Evolutionary conservation across 306 rosid species (phyloP).

Genomic region (Vigna unguiculata): DNA sequence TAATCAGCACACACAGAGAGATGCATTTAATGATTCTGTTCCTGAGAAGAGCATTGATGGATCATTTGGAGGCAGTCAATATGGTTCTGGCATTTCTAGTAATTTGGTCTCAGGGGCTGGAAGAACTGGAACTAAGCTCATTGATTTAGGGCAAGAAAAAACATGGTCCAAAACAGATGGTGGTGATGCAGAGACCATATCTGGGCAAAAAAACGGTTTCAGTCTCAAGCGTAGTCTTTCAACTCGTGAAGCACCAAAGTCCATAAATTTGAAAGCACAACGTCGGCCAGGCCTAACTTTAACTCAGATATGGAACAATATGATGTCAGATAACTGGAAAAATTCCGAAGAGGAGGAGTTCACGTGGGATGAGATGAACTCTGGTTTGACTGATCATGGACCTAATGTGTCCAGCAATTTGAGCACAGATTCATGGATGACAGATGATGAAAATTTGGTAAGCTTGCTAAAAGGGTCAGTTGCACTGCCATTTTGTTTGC

Average conservation of each 20-base stretch:
- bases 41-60: conserved; percentile 67
- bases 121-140: conserved; percentile 58
- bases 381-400: conserved; percentile 61
- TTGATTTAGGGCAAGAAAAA: conserved; percentile 66
- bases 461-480: conserved; percentile 44
- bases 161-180: conserved; percentile 63
- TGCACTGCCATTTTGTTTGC: conserved; percentile 35
- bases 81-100: conserved; percentile 66
- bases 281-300: conserved; percentile 55
- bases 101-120: conserved; percentile 58
- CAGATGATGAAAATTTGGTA: conserved; percentile 82
- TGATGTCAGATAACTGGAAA: conserved; percentile 82
- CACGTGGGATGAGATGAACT: conserved; percentile 83
- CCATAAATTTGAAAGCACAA: conserved; percentile 59
- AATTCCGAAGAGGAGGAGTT: conserved; percentile 98
- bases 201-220: conserved; percentile 79
- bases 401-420: conserved; percentile 54
- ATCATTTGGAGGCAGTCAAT: conserved; percentile 68
- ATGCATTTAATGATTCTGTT: conserved; percentile 58
- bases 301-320: conserved; percentile 53
- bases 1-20: conserved; percentile 67
- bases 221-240: conserved; percentile 62
- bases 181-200: conserved; percentile 57
- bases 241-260: conserved; percentile 63
- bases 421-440: conserved; percentile 63